Percentiles rank a stretch among this genome's conserved stretches.
Evolutionary conservation across 176 grass and related monocot species (phyloP).

Genomic region (Oryza glumipatula): DNA sequence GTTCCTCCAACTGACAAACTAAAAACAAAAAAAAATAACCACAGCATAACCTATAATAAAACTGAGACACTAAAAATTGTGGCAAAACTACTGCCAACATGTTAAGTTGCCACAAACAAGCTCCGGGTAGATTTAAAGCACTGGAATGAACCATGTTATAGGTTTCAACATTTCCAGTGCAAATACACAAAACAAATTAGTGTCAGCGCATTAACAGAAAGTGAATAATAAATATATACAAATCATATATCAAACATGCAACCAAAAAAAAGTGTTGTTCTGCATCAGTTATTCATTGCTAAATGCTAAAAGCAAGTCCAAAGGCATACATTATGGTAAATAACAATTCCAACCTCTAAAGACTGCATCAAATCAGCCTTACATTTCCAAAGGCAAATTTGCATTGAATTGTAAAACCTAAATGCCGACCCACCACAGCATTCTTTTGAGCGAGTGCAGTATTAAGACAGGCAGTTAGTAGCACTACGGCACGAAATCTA

Average conservation of each 20-base stretch:
- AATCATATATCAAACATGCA: not conserved
- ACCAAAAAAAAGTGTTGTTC: no score
- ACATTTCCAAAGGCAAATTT: not conserved
- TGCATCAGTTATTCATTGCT: not conserved
- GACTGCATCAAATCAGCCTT: not conserved
- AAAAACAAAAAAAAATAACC: not conserved
- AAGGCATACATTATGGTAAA: not conserved
- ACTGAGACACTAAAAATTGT: no score
- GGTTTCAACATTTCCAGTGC: not conserved
- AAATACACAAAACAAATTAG: not conserved
- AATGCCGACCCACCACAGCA: not conserved
- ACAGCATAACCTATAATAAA: no score
- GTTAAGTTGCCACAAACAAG: not conserved
- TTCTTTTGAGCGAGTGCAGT: not conserved
- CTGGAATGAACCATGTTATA: not conserved
- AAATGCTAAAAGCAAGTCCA: not conserved
- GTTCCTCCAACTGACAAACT: not conserved
- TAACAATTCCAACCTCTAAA: not conserved
- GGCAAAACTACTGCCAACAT: not conserved
- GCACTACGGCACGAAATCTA: not conserved
- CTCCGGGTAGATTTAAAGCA: not conserved
- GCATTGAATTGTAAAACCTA: not conserved
- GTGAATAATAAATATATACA: not conserved
- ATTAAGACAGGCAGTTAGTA: not conserved
- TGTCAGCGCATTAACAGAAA: not conserved